phyloP scores from a whole-genome alignment of 352 stramenopile genomes.

The Globisporangium middletonii region DNA sequence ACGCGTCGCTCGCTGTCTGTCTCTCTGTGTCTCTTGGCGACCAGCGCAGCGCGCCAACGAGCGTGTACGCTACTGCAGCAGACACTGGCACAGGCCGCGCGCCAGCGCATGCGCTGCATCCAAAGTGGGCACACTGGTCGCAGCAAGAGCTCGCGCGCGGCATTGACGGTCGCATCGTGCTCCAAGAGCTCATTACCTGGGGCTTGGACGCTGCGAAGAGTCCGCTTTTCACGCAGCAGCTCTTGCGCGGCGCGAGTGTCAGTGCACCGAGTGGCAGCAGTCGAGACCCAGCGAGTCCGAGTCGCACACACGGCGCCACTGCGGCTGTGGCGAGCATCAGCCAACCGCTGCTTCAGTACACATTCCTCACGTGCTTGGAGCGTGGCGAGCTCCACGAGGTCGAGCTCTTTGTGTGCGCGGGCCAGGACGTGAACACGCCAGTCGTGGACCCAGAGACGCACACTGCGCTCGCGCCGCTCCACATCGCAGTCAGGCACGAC shows the following conservation, averaged over 20 bases:
- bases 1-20: background rate
- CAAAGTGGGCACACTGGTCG: conserved; percentile 61
- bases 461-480: conserved; percentile 36
- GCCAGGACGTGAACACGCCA: conserved; percentile 49
- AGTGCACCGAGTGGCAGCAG: background rate
- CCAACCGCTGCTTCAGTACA: conserved; percentile 20
- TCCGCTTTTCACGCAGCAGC: conserved; percentile 43
- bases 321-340: conserved; percentile 9
- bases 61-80: conserved; percentile 28
- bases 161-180: conserved; percentile 50
- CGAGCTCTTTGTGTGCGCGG: conserved; percentile 59
- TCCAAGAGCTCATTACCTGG: conserved; percentile 40
- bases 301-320: background rate
- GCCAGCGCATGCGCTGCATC: conserved; percentile 29
- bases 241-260: conserved; percentile 13
- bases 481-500: conserved; percentile 47
- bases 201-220: conserved; percentile 51
- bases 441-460: conserved; percentile 31
- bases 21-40: background rate
- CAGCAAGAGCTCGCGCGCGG: conserved; percentile 52
- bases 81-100: background rate
- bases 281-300: background rate
- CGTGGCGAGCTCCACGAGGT: conserved; percentile 34
- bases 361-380: conserved; percentile 43
- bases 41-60: conserved; percentile 30